Evolutionary conservation across 768 basidiomycete species (phyloP).

Genomic region (Clitopilus hobsonii): DNA sequence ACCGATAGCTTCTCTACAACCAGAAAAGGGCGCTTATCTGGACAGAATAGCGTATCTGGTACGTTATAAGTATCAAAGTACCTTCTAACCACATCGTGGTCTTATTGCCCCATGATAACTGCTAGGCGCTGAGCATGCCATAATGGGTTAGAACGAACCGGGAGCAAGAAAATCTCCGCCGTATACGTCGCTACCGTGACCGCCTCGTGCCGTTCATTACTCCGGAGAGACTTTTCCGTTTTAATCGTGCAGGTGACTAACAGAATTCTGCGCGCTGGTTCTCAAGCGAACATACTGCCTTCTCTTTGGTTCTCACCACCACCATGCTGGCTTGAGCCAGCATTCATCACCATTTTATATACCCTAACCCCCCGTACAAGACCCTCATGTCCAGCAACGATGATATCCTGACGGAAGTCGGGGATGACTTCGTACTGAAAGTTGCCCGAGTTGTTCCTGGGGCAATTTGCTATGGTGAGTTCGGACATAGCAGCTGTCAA

Average conservation of each 20-base stretch:
- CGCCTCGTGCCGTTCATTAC: neutral
- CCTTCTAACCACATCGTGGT: too few relatives aligned
- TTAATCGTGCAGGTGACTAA: neutral
- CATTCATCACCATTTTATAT: neutral
- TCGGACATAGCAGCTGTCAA: neutral
- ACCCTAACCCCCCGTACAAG: neutral
- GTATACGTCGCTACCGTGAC: too few relatives aligned
- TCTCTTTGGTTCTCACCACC: neutral
- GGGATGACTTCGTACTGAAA: conserved; percentile 13
- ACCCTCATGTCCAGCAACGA: conserved; percentile 13
- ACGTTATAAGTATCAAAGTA: too few relatives aligned
- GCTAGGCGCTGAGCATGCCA: too few relatives aligned
- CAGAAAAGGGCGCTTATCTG: too few relatives aligned
- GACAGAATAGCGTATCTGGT: too few relatives aligned
- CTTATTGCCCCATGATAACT: too few relatives aligned
- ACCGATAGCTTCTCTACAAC: too few relatives aligned
- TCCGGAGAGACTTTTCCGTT: neutral
- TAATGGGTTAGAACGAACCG: too few relatives aligned
- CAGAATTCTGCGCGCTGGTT: neutral
- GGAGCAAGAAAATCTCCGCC: too few relatives aligned
- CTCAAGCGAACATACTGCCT: neutral
- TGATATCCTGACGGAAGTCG: conserved; percentile 11
- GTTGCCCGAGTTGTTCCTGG: conserved; percentile 12
- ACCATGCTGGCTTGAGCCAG: neutral
- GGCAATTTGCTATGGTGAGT: conserved; percentile 15